phyloP scores from a whole-genome alignment of 495 filamentous ascomycete species.

The Penicillium antarcticum region DNA sequence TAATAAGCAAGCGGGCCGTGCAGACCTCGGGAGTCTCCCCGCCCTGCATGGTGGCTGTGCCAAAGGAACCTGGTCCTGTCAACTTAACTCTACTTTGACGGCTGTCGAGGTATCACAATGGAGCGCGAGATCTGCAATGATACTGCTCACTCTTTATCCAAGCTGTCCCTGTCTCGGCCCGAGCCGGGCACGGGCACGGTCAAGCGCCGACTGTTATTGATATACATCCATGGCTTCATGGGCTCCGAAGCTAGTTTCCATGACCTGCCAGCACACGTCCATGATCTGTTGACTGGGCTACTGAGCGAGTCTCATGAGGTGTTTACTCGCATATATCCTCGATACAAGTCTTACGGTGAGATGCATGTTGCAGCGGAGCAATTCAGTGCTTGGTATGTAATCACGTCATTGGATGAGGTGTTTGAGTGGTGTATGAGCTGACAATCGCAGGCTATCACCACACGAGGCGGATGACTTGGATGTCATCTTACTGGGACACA shows the following conservation, averaged over 20 bases:
- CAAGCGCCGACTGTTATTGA: constrained; percentile 63
- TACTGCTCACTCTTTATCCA: constrained; percentile 7
- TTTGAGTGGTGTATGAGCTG: background rate
- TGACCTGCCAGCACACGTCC: constrained; percentile 83
- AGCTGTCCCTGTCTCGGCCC: constrained; percentile 14
- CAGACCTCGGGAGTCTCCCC: too few species aligned
- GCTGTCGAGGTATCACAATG: background rate
- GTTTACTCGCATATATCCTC: constrained; percentile 88
- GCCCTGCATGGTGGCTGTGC: too few species aligned
- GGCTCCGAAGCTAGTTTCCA: constrained; percentile 86
- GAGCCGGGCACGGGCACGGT: background rate
- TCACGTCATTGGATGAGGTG: too few species aligned
- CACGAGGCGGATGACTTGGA: constrained; percentile 75
- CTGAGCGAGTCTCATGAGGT: constrained; percentile 72
- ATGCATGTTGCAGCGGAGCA: constrained; percentile 72
- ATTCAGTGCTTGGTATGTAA: constrained; percentile 71
- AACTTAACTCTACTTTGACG: too few species aligned
- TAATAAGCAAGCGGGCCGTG: too few species aligned
- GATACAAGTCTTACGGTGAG: constrained; percentile 77
- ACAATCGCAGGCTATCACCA: constrained; percentile 59
- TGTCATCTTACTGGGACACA: constrained; percentile 82
- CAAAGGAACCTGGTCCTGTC: background rate
- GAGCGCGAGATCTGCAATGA: constrained; percentile 8
- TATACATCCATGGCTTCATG: constrained; percentile 94
- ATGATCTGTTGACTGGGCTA: constrained; percentile 66